Base-by-base conservation (phyloP, 2,329 filamentous ascomycete species). In the Chaetomium strumarium region DNA sequence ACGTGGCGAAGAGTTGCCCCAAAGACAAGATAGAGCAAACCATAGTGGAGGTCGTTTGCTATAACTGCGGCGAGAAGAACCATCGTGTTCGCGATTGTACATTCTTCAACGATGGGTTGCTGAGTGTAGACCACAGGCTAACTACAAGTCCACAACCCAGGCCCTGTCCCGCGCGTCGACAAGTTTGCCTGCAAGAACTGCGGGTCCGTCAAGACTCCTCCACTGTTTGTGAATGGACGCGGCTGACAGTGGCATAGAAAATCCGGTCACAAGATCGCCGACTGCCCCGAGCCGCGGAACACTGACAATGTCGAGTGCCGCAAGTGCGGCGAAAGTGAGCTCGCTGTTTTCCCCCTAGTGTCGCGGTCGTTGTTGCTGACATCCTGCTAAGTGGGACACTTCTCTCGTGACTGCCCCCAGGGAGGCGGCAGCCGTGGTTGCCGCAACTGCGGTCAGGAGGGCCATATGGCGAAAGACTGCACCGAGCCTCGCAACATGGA, bases 71-170 rank as follows among this genome's bases (percentile, higher is more conserved):
- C 4, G 74, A 76, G 37, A 68, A 74, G 24, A 85, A 84, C 10
- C 85, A 89, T 62, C 83, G 85, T 53, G 70, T 84, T 47, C 81
- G 85, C 47, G 84, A 90, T 59, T 90, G 86, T 82, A 62, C 68
- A 78, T 69, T 49, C 6, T n/a, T 19, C 17, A 11, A 16, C 5
- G 1, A 6, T 11, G 31, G n/a, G 13, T 1, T 2, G 11, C 12
- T 33, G 29, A n/a, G 3, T 24, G 16, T 20, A 3, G 24, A 17
- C 6, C 19, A 29, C 16, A 24, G 10, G 52, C 58, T 64, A 47
- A 62, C 52, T 2, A 16, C 11, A 37, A 11, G 24, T 24, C n/a
- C 2, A 16, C 11, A 37, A 11, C 30, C 24, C n/a, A 81, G 80
- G 81, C 61, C 75, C 79, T 4, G 68, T 72, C n/a, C 78, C 80